Evolutionary conservation across 495 filamentous ascomycete genomes (phyloP).

Genomic region (Trichoderma reesei): DNA sequence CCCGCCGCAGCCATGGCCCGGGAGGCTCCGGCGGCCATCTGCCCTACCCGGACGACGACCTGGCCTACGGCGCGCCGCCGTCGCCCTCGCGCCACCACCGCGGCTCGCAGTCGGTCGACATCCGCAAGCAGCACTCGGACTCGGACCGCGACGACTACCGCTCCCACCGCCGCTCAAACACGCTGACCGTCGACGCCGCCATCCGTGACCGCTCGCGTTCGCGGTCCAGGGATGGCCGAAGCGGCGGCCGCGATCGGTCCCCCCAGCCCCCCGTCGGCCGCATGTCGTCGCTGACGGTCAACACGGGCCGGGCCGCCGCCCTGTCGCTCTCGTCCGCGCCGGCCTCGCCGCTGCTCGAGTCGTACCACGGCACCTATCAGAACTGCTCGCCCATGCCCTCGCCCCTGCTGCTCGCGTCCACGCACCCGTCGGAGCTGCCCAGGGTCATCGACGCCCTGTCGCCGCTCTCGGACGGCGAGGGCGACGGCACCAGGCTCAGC

Average conservation of each 20-base stretch:
- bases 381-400: slow-evolving; percentile 92
- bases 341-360: slow-evolving; percentile 77
- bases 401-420: slow-evolving; percentile 43
- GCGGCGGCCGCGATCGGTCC: slow-evolving; percentile 32
- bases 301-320: slow-evolving; percentile 29
- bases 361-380: slow-evolving; percentile 92
- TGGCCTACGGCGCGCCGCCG: slow-evolving; percentile 31
- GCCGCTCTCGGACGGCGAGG: slow-evolving; percentile 27
- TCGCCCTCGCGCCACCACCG: slow-evolving; percentile 13
- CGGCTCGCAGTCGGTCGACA: slow-evolving; percentile 15
- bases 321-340: slow-evolving; percentile 49
- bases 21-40: not conserved
- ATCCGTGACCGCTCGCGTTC: slow-evolving; percentile 7
- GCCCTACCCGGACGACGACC: slow-evolving; percentile 17
- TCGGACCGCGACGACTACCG: slow-evolving; percentile 12
- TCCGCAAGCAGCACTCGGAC: slow-evolving; percentile 10
- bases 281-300: slow-evolving; percentile 37
- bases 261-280: slow-evolving; percentile 38
- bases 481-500: slow-evolving; percentile 25
- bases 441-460: slow-evolving; percentile 31
- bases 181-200: slow-evolving; percentile 31
- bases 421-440: slow-evolving; percentile 21
- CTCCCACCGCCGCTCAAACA: slow-evolving; percentile 19
- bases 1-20: too few relatives aligned
- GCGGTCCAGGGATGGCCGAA: slow-evolving; percentile 9